These are phyloP conservation scores for Dryadomyces sulphureus DNA, from an alignment of 2,329 filamentous ascomycete genomes.

Conservation along the genomic window DNA sequence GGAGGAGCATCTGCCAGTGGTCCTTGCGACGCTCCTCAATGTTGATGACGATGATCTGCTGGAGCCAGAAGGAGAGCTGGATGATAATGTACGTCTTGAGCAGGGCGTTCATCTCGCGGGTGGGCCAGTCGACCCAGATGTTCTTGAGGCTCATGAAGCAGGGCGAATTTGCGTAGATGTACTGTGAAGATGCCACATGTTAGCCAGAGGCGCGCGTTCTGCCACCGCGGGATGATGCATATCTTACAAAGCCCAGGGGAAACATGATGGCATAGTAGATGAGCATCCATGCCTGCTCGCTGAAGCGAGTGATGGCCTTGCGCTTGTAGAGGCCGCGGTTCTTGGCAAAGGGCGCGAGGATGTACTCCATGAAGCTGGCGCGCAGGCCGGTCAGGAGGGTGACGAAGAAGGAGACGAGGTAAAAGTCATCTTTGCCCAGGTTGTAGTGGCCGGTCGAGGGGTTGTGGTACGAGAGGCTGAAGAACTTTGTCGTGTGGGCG, in stretches of 20 bases:
- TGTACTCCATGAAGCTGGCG: slow-evolving; percentile 73
- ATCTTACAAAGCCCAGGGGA: slow-evolving; percentile 66
- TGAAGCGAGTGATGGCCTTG: slow-evolving; percentile 71
- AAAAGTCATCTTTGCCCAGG: slow-evolving; percentile 65
- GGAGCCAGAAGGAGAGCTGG: slow-evolving; percentile 85
- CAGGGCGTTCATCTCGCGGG: slow-evolving; percentile 55
- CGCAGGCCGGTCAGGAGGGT: slow-evolving; percentile 78
- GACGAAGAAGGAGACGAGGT: slow-evolving; percentile 64
- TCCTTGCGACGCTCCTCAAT: slow-evolving; percentile 92
- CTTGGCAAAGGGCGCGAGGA: slow-evolving; percentile 64
- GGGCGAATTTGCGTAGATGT: slow-evolving; percentile 61
- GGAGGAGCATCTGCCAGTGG: slow-evolving; percentile 87
- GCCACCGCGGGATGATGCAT: background rate
- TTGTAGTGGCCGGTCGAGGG: slow-evolving; percentile 52
- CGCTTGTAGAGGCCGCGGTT: slow-evolving; percentile 56
- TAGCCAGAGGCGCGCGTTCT: background rate
- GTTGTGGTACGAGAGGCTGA: slow-evolving; percentile 74
- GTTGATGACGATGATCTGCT: slow-evolving; percentile 87
- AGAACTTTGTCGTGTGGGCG: slow-evolving; percentile 72
- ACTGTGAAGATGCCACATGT: slow-evolving; percentile 35
- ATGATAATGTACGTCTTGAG: slow-evolving; percentile 84
- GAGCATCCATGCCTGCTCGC: slow-evolving; percentile 86
- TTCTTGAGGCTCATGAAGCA: slow-evolving; percentile 65
- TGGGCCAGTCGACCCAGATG: slow-evolving; percentile 77
- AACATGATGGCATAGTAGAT: slow-evolving; percentile 74